These are phyloP conservation scores for Sclerotinia spermophila DNA, from an alignment of 2,329 filamentous ascomycete species.

Conservation along the genomic window DNA sequence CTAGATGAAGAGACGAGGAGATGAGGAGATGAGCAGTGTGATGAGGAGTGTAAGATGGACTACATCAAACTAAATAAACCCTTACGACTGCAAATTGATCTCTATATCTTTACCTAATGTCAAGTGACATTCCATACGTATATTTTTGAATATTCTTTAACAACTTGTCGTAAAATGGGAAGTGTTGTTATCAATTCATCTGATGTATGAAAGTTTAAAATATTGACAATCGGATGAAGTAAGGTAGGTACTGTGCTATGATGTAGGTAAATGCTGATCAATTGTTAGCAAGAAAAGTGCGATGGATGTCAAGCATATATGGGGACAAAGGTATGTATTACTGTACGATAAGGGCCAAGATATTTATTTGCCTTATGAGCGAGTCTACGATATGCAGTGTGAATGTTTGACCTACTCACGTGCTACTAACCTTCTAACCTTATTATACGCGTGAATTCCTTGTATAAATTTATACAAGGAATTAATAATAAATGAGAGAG, in stretches of 20 bases:
- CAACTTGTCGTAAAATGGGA: rapidly evolving
- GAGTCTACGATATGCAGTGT: no score
- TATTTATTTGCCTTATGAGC: no score
- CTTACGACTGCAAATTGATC: no score
- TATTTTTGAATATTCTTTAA: background rate
- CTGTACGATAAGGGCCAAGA: no score
- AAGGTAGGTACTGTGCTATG: background rate
- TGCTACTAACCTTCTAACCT: no score
- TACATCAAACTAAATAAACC: background rate
- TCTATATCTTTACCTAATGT: background rate
- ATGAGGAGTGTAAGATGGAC: background rate
- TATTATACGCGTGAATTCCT: no score
- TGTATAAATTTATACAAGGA: no score
- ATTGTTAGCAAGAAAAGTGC: background rate
- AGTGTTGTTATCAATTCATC: background rate
- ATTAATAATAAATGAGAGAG: no score
- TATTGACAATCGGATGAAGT: background rate
- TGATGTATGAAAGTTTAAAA: background rate
- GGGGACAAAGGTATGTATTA: background rate
- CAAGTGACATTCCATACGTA: background rate
- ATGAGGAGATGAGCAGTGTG: no score
- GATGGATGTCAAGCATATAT: background rate
- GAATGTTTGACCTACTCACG: no score
- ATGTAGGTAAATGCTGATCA: no score
- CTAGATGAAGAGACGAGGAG: background rate